These are phyloP conservation scores for Diaporthe sp. DNA, from an alignment of 2,329 filamentous ascomycete genomes.

Conservation along the genomic window DNA sequence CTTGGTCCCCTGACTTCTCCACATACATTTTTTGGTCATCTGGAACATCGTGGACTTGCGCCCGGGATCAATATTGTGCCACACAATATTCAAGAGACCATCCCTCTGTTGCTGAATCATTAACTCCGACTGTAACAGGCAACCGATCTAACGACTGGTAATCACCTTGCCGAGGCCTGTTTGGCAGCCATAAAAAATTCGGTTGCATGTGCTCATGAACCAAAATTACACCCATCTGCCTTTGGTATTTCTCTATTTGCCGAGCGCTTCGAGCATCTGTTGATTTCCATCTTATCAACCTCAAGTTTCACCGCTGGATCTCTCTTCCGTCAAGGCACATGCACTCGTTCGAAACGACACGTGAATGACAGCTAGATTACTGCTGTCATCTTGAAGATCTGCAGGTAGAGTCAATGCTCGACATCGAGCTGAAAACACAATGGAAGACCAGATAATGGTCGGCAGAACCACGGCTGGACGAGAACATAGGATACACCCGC, in stretches of 20 bases:
- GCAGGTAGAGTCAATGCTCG: background rate
- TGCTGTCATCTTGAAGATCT: constrained; percentile 7
- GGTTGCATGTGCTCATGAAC: background rate
- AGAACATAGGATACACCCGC: background rate
- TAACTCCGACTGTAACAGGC: background rate
- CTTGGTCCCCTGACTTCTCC: background rate
- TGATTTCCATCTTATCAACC: background rate
- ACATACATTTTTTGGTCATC: background rate
- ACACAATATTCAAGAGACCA: too few relatives aligned
- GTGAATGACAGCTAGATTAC: background rate
- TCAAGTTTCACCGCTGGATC: background rate
- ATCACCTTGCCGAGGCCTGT: background rate
- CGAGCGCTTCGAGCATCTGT: background rate
- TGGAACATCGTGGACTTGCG: background rate
- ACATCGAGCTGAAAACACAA: constrained; percentile 10
- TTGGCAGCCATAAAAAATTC: background rate
- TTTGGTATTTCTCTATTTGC: background rate
- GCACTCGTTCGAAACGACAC: constrained; percentile 2
- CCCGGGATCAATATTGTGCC: background rate
- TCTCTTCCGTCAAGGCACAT: background rate
- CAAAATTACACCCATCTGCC: background rate
- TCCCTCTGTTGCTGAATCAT: background rate
- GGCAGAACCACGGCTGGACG: background rate
- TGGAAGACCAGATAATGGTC: constrained; percentile 10
- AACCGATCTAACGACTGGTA: background rate